These are phyloP conservation scores for Zelopaecilomyces penicillatus DNA, from an alignment of 2,329 filamentous ascomycete genomes.

Conservation along the genomic window DNA sequence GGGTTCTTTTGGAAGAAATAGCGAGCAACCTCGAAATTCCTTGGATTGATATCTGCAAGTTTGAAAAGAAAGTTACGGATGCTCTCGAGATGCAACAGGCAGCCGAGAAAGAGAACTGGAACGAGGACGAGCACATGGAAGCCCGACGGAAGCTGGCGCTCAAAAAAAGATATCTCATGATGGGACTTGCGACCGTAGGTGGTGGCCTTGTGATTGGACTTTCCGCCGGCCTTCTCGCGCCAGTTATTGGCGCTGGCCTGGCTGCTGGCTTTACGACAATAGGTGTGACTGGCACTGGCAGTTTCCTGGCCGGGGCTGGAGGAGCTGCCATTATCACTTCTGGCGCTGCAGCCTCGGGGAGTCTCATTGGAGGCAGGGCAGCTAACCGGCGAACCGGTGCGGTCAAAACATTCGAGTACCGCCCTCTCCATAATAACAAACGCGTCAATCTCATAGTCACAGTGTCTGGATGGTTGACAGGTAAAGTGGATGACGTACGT, in stretches of 20 bases:
- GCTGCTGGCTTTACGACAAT: slow-evolving; percentile 94
- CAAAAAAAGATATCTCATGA: slow-evolving; percentile 81
- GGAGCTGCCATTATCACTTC: slow-evolving; percentile 93
- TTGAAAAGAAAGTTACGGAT: slow-evolving; percentile 95
- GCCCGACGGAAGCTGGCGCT: slow-evolving; percentile 70
- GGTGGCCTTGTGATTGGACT: slow-evolving; percentile 92
- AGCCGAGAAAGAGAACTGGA: slow-evolving; percentile 93
- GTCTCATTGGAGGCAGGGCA: slow-evolving; percentile 76
- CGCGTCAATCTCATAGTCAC: slow-evolving; percentile 92
- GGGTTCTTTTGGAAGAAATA: slow-evolving; percentile 74
- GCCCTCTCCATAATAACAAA: slow-evolving; percentile 96
- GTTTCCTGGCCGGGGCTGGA: slow-evolving; percentile 84
- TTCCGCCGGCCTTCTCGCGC: slow-evolving; percentile 83
- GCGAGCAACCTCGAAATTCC: slow-evolving; percentile 71
- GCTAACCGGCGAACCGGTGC: slow-evolving; percentile 82
- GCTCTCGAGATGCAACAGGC: slow-evolving; percentile 96
- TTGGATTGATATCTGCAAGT: slow-evolving; percentile 90
- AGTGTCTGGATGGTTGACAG: slow-evolving; percentile 96
- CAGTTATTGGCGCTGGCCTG: slow-evolving; percentile 86
- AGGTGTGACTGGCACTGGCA: slow-evolving; percentile 78
- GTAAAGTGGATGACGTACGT: slow-evolving; percentile 92
- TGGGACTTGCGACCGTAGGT: slow-evolving; percentile 93
- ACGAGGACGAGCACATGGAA: slow-evolving; percentile 92
- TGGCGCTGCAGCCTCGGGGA: slow-evolving; percentile 74
- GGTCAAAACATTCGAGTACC: slow-evolving; percentile 94